A percentile compares a stretch with the other conserved stretches of the same genome.
These are phyloP conservation scores for Sugiyamaella castrensis DNA, from an alignment of 1,139 yeast species.

Conservation along the genomic window DNA sequence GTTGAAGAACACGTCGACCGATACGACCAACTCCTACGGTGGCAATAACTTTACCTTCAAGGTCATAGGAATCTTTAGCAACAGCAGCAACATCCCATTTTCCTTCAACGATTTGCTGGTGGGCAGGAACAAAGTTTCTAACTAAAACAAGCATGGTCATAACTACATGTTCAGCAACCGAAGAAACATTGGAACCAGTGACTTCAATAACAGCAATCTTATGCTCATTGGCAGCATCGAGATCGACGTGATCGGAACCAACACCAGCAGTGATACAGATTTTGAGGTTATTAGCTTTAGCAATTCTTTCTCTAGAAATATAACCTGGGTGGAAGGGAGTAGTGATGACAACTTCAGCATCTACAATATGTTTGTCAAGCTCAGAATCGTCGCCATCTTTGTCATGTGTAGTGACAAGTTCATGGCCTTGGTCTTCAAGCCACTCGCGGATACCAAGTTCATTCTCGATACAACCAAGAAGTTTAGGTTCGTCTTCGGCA, in stretches of 20 bases:
- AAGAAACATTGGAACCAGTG: constrained; percentile 73
- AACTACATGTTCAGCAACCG: constrained; percentile 77
- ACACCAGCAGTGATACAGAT: constrained; percentile 75
- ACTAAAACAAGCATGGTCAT: constrained; percentile 69
- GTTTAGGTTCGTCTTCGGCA: constrained; percentile 55
- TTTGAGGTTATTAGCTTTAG: constrained; percentile 68
- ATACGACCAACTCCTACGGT: constrained; percentile 82
- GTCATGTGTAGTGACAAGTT: constrained; percentile 59
- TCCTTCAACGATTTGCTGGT: constrained; percentile 57
- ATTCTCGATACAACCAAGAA: constrained; percentile 69
- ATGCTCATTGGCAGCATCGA: constrained; percentile 62
- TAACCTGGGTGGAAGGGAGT: constrained; percentile 84
- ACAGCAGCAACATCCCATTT: constrained; percentile 76
- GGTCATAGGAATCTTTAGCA: constrained; percentile 67
- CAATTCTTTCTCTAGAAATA: constrained; percentile 60
- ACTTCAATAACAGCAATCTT: constrained; percentile 69
- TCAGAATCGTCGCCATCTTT: constrained; percentile 62
- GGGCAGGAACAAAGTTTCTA: constrained; percentile 75
- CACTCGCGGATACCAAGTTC: constrained; percentile 67
- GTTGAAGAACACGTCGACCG: constrained; percentile 70
- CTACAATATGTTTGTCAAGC: constrained; percentile 61
- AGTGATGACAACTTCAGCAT: constrained; percentile 71
- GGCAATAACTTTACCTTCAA: constrained; percentile 70
- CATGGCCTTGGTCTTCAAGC: constrained; percentile 64
- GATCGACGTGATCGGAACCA: constrained; percentile 79